phyloP scores from a whole-genome alignment of 352 stramenopile species.

The Phytophthora citrophthora region DNA sequence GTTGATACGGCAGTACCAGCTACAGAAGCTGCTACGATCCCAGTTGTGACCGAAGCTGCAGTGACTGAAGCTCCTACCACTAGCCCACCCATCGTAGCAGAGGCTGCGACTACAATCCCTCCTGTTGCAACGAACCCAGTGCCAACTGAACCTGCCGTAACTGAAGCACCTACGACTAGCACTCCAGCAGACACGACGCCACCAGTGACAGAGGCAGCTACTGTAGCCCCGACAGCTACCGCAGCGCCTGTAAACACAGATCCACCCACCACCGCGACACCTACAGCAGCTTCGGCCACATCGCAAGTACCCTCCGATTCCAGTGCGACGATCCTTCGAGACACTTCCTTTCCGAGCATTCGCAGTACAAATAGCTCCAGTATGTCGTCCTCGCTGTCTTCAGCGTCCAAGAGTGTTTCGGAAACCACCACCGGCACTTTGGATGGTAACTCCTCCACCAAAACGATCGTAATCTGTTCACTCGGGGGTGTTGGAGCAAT shows the following conservation, averaged over 20 bases:
- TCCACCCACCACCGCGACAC: conserved; percentile 4
- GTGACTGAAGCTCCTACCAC: not conserved
- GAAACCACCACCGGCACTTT: conserved; percentile 15
- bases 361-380: conserved; percentile 7
- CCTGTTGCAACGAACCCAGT: conserved; percentile 14
- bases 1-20: conserved; percentile 1
- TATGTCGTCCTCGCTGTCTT: conserved; percentile 18
- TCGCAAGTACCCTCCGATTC: not conserved
- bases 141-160: conserved; percentile 8
- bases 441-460: conserved; percentile 20
- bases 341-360: no score
- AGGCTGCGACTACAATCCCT: conserved; percentile 2
- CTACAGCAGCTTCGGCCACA: conserved; percentile 7
- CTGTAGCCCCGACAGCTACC: not conserved
- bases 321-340: conserved; percentile 2
- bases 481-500: conserved; percentile 25
- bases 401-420: conserved; percentile 15
- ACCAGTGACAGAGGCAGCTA: conserved; percentile 1
- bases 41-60: conserved; percentile 9
- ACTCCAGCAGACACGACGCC: conserved; percentile 1
- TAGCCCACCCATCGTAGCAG: no score
- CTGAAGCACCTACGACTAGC: conserved; percentile 9
- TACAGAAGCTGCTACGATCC: not conserved
- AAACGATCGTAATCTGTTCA: conserved; percentile 24
- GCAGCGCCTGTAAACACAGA: conserved; percentile 2